Evolutionary conservation across 2,329 filamentous ascomycete species (phyloP), one percentile per base, ranked within the genome.

Genomic region (Claviceps quebecensis): DNA sequence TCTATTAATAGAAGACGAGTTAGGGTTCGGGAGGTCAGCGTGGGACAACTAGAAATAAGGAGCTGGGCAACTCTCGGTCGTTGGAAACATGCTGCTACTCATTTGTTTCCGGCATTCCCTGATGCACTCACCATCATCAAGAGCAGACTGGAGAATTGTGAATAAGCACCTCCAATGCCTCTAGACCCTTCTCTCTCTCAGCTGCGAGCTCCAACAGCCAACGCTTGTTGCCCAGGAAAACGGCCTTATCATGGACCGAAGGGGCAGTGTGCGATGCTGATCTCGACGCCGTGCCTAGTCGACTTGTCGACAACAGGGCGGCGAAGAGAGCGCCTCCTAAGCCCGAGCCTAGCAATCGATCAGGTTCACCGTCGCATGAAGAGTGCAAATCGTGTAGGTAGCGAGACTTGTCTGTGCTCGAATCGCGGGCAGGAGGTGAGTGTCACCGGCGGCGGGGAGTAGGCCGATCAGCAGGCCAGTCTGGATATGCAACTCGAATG

Each of bases 71-170:
- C 19, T 48, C n/a, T 40, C 37, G n/a, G 16, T 34, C 22, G 17
- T 19, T 16, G 19, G 7, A 41, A 47, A 17, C 34, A 40, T 48
- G 4, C 16, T n/a, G 47, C 9, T 19, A 6, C 16, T 17, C 22
- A 26, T 26, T 19, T 39, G 11, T 39, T 47, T 39, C n/a, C 2
- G 36, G 13, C 29, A 8, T 4, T 16, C 17, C 8, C 14, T 41
- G 22, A 26, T 34, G 49, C 55, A 73, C 72, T 63, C 65, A 74
- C 72, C 72, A 74, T 74, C 71, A 74, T 74, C 67, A 67, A 68
- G 65, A 61, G 63, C 61, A 65, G 58, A 59, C 59, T 58, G 55
- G 58, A 58, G 63, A 64, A 68, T 64, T 63, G 56, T 57, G 54
- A 64, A 65, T 64, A 65, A 26, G 34, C 34, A 40, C 46, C 66